Conservation (phyloP, 129 eudicot species). For the Flaveria ramosissima region DNA sequence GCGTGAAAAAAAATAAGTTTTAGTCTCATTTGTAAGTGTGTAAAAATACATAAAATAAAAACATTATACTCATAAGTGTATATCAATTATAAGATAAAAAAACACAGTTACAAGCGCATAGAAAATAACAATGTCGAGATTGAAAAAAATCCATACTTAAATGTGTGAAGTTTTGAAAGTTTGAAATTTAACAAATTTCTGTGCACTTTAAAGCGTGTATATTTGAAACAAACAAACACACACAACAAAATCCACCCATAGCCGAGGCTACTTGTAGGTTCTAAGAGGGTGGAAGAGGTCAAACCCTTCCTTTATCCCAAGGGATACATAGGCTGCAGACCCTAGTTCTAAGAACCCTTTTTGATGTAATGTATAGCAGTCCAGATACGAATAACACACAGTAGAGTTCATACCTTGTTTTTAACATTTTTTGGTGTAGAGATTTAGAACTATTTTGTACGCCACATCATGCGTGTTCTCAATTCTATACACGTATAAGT, state of each 20-base stretch:
- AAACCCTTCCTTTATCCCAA: no score
- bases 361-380: no score
- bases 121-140: neutral
- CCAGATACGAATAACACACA: no score
- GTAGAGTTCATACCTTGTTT: neutral
- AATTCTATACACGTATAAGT: neutral
- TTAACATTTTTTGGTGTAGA: neutral
- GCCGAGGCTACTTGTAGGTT: no score
- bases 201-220: no score
- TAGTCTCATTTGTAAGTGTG: neutral
- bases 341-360: no score
- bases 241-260: no score
- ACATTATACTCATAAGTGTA: neutral
- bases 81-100: neutral
- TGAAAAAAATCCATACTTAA: neutral
- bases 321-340: no score
- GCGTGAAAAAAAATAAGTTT: neutral
- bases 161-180: no score
- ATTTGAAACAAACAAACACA: no score
- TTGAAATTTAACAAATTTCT: no score
- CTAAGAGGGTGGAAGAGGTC: no score
- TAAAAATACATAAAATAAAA: neutral
- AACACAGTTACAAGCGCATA: neutral
- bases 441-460: neutral
- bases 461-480: neutral